Evolutionary conservation across 441 rosid genomes (phyloP), one percentile per base, ranked within the genome.

Genomic region (Biscutella laevigata): DNA sequence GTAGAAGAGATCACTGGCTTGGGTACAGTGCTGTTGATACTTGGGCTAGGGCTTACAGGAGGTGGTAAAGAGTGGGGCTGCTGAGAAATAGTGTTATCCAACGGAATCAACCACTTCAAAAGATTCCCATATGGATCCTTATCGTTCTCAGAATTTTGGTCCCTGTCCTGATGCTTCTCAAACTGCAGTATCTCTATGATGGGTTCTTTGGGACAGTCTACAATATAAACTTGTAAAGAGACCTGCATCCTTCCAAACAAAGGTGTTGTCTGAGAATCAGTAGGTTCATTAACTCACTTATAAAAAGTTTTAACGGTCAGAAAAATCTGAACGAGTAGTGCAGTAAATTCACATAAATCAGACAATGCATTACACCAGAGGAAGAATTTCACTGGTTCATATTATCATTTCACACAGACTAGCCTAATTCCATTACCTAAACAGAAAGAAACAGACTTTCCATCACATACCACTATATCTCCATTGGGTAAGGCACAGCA

Each of bases 191-290:
- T 81, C 82, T 92, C 99, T 57, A 88, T 80, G 66, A 83, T 69
- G 34, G 97, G 96, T 51, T 94, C 84, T 77, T 64, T 80, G 49
- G 74, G 74, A 72, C 66, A 74, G 73, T 79, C 77, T 47, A 79
- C 79, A 60, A 89, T 74, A 81, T 81, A 86, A 68, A 94, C 88
- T 75, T 78, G 87, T 79, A 94, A 72, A 54, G 78, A 78, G 62
- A 89, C 86, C 99, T 86, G 96, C 90, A 94, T 78, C 91, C 96
- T 80, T 89, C 88, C 91, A 81, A 77, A 83, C 66, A 84, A 70
- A 82, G 61, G 76, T 58, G 69, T 58, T 32, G 71, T 53, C 70
- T 71, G 78, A 79, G 78, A 72, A 82, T 77, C 79, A 65, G 74
- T 30, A 52, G 57, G 32, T 38, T 11, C 27, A 50, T 58, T 10